A percentile compares a stretch with the other conserved stretches of the same genome.
Conservation (phyloP, 192 early-diverging fungal species). For the Umbelopsis sp. region DNA sequence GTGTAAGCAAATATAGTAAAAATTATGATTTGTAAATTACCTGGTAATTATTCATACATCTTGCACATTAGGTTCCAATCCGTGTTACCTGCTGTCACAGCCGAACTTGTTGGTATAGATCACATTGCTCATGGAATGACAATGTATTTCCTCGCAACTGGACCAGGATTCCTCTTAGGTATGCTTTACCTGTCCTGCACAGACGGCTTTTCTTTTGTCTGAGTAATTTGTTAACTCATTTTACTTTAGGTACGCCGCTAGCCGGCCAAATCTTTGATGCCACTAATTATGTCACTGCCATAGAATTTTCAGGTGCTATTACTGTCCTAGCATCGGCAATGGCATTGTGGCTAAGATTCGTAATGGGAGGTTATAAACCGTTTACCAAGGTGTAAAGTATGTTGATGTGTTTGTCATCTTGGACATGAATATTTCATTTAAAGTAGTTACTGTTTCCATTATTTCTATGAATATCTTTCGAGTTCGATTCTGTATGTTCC, state of each 20-base stretch:
- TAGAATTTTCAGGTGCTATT: neutral
- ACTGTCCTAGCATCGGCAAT: neutral
- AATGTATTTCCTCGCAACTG: constrained; percentile 44
- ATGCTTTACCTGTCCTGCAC: neutral
- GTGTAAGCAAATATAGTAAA: constrained; percentile 13
- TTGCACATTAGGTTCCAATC: constrained; percentile 35
- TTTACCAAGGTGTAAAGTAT: neutral
- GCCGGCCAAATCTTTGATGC: constrained; percentile 31
- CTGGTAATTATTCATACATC: neutral
- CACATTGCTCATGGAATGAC: constrained; percentile 44
- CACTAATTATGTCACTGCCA: neutral
- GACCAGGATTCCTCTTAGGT: constrained; percentile 35
- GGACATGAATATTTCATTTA: too few relatives aligned
- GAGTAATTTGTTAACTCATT: constrained; percentile 31
- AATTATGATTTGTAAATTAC: neutral
- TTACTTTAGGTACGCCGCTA: constrained; percentile 42
- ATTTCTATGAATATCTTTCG: too few relatives aligned
- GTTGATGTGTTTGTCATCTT: too few relatives aligned
- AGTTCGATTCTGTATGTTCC: too few relatives aligned
- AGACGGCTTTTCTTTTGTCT: constrained; percentile 8
- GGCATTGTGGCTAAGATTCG: neutral
- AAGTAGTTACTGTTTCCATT: too few relatives aligned
- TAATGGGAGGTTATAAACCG: neutral
- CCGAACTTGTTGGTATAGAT: constrained; percentile 53
- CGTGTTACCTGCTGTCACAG: constrained; percentile 49